phyloP scores from a whole-genome alignment of 2,329 filamentous ascomycete species.

The Raffaelea deltoideospora region DNA sequence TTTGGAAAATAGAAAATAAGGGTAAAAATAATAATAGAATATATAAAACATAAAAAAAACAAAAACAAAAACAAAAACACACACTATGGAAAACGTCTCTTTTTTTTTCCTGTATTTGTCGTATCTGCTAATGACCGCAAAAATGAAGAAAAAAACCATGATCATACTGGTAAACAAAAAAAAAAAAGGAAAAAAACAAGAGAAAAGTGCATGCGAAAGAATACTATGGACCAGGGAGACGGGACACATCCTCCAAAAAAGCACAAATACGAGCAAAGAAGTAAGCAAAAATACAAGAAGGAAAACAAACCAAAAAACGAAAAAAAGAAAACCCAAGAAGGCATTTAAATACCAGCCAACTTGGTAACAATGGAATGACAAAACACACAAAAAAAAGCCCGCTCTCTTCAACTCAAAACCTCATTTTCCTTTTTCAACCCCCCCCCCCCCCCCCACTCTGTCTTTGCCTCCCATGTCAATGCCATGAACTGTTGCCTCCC shows the following conservation, averaged over 20 bases:
- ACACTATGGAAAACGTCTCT: neutral
- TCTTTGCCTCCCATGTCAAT: conserved; percentile 26
- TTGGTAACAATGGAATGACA: too few species aligned
- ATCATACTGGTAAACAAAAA: neutral
- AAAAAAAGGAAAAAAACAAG: neutral
- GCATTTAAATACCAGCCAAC: too few species aligned
- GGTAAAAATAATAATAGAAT: too few species aligned
- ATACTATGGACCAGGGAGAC: too few species aligned
- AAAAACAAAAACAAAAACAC: neutral
- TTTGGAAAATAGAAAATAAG: too few species aligned
- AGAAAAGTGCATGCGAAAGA: neutral
- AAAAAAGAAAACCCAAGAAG: neutral
- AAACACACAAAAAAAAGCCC: neutral
- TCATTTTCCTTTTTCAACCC: neutral
- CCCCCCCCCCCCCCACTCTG: neutral
- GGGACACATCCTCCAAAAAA: too few species aligned
- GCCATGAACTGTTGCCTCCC: conserved; percentile 47
- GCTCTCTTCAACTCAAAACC: too few species aligned
- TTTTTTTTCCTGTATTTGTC: too few species aligned
- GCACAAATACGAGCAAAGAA: too few species aligned
- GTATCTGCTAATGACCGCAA: too few species aligned
- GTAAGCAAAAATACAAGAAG: too few species aligned
- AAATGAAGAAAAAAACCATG: neutral
- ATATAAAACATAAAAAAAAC: neutral
- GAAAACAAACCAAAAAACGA: too few species aligned